Percentiles rank a stretch among this genome's conserved stretches.
Conservation (phyloP, 257 asterid genomes). For the Salvia miltiorrhiza region DNA sequence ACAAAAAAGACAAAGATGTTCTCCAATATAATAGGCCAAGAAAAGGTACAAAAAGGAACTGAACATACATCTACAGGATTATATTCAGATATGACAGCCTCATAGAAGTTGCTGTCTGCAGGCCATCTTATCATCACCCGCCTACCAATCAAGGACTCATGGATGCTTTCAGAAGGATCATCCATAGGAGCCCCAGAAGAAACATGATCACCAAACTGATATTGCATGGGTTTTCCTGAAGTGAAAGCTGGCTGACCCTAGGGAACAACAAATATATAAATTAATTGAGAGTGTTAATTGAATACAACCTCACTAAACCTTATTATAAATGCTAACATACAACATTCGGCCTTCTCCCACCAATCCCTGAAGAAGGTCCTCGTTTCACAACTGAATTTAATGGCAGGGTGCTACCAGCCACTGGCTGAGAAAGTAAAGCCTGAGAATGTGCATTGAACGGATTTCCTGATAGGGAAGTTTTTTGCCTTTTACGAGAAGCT, state of each 20-base stretch:
- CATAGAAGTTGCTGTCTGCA: slow-evolving; percentile 82
- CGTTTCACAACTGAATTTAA: slow-evolving; percentile 45
- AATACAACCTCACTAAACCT: slow-evolving; percentile 4
- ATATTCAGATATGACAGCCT: slow-evolving; percentile 79
- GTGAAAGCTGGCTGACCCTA: slow-evolving; percentile 53
- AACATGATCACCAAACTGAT: slow-evolving; percentile 53
- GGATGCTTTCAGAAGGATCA: slow-evolving; percentile 55
- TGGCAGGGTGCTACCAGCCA: slow-evolving; percentile 43
- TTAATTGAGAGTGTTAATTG: slow-evolving; percentile 6
- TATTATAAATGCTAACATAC: slow-evolving; percentile 39
- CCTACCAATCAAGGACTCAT: slow-evolving; percentile 71
- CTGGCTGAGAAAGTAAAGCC: slow-evolving; percentile 43
- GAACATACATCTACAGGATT: slow-evolving; percentile 69
- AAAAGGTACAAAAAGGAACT: neutral
- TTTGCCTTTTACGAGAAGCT: slow-evolving; percentile 78
- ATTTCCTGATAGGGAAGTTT: slow-evolving; percentile 47
- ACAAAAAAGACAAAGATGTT: neutral
- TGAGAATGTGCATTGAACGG: slow-evolving; percentile 52
- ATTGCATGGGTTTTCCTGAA: slow-evolving; percentile 48
- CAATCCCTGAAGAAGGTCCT: slow-evolving; percentile 58
- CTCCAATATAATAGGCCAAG: slow-evolving; percentile 17
- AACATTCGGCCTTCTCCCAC: slow-evolving; percentile 55
- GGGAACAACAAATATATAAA: slow-evolving; percentile 18
- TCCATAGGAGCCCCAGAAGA: slow-evolving; percentile 49
- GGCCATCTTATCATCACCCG: slow-evolving; percentile 98